Evolutionary conservation across 1,284 basidiomycete species (phyloP).

Genomic region (Pseudozyma sp.): DNA sequence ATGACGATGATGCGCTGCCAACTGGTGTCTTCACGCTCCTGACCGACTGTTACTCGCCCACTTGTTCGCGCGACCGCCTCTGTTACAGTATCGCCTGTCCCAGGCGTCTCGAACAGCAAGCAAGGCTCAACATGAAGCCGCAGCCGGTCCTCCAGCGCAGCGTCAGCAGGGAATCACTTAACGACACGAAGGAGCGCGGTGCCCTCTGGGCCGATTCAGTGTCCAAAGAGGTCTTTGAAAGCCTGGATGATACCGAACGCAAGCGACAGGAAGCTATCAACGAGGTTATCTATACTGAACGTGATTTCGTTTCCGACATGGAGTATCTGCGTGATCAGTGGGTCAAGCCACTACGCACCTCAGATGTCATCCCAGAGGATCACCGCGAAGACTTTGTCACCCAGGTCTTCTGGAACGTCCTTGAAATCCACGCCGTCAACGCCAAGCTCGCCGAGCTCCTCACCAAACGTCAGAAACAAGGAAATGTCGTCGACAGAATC

Average conservation of each 20-base stretch:
- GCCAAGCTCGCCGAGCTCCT: slow-evolving; percentile 89
- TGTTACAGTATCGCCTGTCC: slow-evolving; percentile 99
- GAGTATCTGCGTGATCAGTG: slow-evolving; percentile 94
- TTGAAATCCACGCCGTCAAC: slow-evolving; percentile 93
- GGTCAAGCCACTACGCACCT: slow-evolving; percentile 83
- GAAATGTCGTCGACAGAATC: slow-evolving; percentile 89
- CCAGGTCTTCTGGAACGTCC: slow-evolving; percentile 98
- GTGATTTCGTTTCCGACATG: slow-evolving; percentile 96
- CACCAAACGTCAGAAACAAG: slow-evolving; percentile 92
- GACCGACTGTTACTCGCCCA: slow-evolving; percentile 98
- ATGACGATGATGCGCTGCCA: slow-evolving; percentile 77
- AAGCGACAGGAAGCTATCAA: slow-evolving; percentile 98
- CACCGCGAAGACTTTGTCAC: slow-evolving; percentile 87
- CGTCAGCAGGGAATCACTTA: slow-evolving; percentile 83
- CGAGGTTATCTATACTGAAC: slow-evolving; percentile 97
- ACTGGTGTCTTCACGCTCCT: slow-evolving; percentile 96
- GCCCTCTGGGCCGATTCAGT: slow-evolving; percentile 98
- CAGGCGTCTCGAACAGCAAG: slow-evolving; percentile 90
- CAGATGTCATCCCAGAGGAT: slow-evolving; percentile 81
- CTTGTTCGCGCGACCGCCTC: slow-evolving; percentile 88
- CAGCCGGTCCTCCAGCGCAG: slow-evolving; percentile 82
- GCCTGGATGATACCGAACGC: slow-evolving; percentile 91
- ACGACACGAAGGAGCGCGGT: slow-evolving; percentile 77
- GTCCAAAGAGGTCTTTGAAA: slow-evolving; percentile 90
- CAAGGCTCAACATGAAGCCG: slow-evolving; percentile 86